Conservation (phyloP, 768 basidiomycete species). For the Amanita fuliginea region DNA sequence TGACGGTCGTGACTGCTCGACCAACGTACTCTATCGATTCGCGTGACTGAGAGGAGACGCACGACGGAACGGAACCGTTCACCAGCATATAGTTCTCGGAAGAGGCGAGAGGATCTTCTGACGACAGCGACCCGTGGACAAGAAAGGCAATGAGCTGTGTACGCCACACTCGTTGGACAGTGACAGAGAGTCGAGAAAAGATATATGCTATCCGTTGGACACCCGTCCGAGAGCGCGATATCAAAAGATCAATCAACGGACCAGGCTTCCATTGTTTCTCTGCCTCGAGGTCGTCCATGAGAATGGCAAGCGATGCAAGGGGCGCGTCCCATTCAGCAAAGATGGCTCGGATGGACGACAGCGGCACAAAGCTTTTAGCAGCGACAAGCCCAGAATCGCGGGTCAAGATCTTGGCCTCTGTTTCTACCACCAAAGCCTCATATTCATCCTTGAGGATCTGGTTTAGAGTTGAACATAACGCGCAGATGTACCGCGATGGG, state of each 20-base stretch:
- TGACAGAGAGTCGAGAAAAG: constrained; percentile 54
- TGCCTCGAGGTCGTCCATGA: constrained; percentile 53
- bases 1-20: constrained; percentile 76
- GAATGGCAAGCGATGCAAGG: constrained; percentile 53
- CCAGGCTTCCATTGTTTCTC: constrained; percentile 60
- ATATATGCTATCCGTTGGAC: constrained; percentile 67
- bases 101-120: constrained; percentile 57
- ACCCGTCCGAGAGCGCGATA: constrained; percentile 64
- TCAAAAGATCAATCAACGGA: constrained; percentile 68
- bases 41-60: constrained; percentile 57
- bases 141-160: constrained; percentile 76
- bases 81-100: constrained; percentile 41
- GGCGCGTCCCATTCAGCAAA: constrained; percentile 89
- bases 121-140: constrained; percentile 63
- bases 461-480: constrained; percentile 63
- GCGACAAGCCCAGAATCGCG: constrained; percentile 71
- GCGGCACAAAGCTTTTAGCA: constrained; percentile 74
- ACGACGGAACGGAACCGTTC: constrained; percentile 62
- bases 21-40: constrained; percentile 85
- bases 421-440: constrained; percentile 66
- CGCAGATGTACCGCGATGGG: constrained; percentile 67
- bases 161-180: constrained; percentile 77
- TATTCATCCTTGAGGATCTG: constrained; percentile 74
- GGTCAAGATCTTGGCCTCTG: constrained; percentile 67
- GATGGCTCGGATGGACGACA: constrained; percentile 72